Percentiles rank a stretch among this genome's conserved stretches.
phyloP scores from a whole-genome alignment of 768 basidiomycete genomes.

The Holtermanniella nyarrowii region DNA sequence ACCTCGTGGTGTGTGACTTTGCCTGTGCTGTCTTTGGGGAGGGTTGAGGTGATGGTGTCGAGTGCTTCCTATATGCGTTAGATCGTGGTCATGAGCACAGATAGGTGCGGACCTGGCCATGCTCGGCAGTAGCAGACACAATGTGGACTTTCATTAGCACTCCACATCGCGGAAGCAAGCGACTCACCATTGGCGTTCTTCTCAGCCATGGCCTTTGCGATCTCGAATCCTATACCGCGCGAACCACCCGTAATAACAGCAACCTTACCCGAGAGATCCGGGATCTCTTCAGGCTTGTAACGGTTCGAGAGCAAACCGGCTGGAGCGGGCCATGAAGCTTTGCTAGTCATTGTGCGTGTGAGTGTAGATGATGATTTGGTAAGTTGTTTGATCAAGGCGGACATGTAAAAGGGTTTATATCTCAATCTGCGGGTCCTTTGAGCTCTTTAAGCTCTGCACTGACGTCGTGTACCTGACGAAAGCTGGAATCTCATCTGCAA shows the following conservation, averaged over 20 bases:
- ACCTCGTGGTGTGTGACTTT: constrained; percentile 22
- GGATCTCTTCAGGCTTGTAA: constrained; percentile 42
- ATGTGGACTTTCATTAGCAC: constrained; percentile 25
- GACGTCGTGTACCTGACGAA: too few species aligned
- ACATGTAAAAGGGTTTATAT: too few species aligned
- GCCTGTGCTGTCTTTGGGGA: constrained; percentile 4
- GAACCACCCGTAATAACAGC: constrained; percentile 49
- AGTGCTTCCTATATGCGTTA: constrained; percentile 23
- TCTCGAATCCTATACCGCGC: constrained; percentile 31
- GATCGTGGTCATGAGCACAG: not conserved
- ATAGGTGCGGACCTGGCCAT: constrained; percentile 11
- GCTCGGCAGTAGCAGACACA: constrained; percentile 30
- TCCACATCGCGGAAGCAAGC: not conserved
- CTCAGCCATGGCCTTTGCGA: constrained; percentile 23
- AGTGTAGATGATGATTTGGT: not conserved
- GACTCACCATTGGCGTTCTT: constrained; percentile 24
- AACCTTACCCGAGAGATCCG: constrained; percentile 47
- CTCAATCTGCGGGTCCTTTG: too few species aligned
- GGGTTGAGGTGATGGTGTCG: constrained; percentile 14
- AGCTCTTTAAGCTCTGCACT: too few species aligned
- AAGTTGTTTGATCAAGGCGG: not conserved
- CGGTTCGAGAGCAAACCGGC: constrained; percentile 36
- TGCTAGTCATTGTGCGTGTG: not conserved
- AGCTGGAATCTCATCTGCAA: too few species aligned
- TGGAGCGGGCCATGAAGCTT: constrained; percentile 4